These are phyloP conservation scores for Vitis amurensis DNA, from an alignment of 164 flowering plant species.

Conservation along the genomic window DNA sequence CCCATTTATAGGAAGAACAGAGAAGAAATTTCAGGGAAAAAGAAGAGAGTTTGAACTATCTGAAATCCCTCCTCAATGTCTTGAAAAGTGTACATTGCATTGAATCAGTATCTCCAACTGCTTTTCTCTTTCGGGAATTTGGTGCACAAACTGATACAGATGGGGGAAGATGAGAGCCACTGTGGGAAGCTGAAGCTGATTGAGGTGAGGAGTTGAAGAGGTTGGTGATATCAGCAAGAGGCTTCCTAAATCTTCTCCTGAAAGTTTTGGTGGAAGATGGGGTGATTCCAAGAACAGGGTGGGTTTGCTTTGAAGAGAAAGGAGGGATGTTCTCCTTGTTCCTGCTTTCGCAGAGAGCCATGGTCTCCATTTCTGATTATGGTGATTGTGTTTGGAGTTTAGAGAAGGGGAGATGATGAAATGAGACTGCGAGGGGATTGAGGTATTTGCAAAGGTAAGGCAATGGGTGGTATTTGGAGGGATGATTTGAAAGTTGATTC, in stretches of 20 bases:
- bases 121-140: constrained; percentile 14
- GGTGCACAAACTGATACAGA: background rate
- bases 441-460: constrained; percentile 2
- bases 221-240: constrained; percentile 25
- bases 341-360: background rate
- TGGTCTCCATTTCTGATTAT: background rate
- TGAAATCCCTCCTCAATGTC: constrained; percentile 21
- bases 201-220: constrained; percentile 1
- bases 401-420: constrained; percentile 1
- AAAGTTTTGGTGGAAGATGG: constrained; percentile 3
- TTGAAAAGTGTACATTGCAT: background rate
- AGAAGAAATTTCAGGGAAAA: no score
- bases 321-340: constrained; percentile 19
- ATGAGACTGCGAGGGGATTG: background rate
- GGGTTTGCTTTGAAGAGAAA: background rate
- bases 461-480: no score
- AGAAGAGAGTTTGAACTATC: constrained; percentile 3
- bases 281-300: background rate
- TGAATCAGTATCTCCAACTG: constrained; percentile 3
- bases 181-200: background rate
- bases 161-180: background rate
- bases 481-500: no score
- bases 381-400: no score
- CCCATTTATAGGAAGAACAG: no score
- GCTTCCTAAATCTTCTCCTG: constrained; percentile 17